Conservation (phyloP, 306 rosid species). For the Vigna mungo region DNA sequence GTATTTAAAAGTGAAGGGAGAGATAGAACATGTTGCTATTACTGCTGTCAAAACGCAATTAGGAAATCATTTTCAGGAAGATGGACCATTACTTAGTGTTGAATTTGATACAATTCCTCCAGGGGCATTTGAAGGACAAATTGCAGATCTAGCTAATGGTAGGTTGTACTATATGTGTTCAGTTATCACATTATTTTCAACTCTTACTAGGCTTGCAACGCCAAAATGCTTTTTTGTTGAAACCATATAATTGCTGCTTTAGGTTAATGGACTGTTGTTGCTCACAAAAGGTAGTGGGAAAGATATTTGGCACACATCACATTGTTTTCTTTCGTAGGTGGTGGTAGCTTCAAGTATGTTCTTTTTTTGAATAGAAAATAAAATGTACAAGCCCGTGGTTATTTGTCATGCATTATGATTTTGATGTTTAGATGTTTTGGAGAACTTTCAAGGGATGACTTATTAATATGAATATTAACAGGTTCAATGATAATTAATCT, state of each 20-base stretch:
- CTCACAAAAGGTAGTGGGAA: neutral
- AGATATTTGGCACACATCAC: neutral
- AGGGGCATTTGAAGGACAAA: constrained; percentile 82
- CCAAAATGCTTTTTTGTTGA: constrained; percentile 15
- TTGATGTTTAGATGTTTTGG: neutral
- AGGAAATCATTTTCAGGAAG: constrained; percentile 74
- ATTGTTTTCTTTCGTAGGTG: constrained; percentile 26
- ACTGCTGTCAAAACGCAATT: constrained; percentile 94
- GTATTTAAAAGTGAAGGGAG: constrained; percentile 94
- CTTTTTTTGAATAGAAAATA: constrained; percentile 22
- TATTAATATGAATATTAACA: neutral
- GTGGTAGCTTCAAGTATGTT: neutral
- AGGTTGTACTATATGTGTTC: constrained; percentile 34
- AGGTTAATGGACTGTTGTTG: constrained; percentile 15
- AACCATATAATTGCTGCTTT: constrained; percentile 7
- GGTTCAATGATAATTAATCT: neutral
- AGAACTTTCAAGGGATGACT: constrained; percentile 20
- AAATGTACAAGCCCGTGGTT: constrained; percentile 13
- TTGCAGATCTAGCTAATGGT: constrained; percentile 69
- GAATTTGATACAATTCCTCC: constrained; percentile 95
- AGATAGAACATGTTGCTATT: constrained; percentile 93
- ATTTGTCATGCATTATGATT: constrained; percentile 25
- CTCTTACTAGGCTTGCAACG: constrained; percentile 24
- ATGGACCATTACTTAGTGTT: constrained; percentile 89
- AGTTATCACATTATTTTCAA: neutral